phyloP scores from a whole-genome alignment of 1,284 basidiomycete genomes.

The Microbotryum intermedium region DNA sequence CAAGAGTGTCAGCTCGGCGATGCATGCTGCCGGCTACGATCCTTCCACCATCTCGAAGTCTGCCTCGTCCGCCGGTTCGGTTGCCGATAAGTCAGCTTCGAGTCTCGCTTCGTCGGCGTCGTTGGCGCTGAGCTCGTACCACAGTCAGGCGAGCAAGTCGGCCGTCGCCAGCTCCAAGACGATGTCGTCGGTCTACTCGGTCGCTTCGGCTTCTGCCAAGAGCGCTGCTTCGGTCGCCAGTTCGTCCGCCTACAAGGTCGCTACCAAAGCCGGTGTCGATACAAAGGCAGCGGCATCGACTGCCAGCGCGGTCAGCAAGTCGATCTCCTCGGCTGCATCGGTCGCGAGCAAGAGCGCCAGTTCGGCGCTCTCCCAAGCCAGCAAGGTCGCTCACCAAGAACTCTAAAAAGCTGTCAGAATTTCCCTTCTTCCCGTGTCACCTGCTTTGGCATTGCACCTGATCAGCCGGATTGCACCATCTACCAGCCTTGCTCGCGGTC shows the following conservation, averaged over 20 bases:
- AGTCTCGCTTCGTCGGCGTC: not conserved
- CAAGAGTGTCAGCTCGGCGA: slow-evolving; percentile 6
- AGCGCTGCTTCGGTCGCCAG: not conserved
- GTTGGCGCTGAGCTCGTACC: not conserved
- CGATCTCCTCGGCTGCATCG: not conserved
- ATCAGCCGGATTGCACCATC: too few species aligned
- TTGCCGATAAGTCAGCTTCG: slow-evolving; percentile 3
- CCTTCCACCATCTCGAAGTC: slow-evolving; percentile 6
- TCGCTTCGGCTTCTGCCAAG: not conserved
- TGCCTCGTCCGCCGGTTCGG: slow-evolving; percentile 9
- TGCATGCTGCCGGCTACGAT: slow-evolving; percentile 1
- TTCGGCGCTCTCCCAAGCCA: not conserved
- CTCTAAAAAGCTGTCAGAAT: not conserved
- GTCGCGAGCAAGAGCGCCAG: slow-evolving; percentile 2
- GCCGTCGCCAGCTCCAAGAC: not conserved
- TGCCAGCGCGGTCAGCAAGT: not conserved
- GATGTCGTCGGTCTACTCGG: not conserved
- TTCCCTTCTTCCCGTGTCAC: not conserved
- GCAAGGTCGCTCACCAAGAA: slow-evolving; percentile 7
- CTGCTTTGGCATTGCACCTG: too few species aligned
- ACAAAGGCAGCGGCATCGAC: slow-evolving; percentile 2
- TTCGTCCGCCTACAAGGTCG: not conserved
- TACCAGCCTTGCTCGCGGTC: too few species aligned
- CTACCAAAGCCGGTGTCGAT: slow-evolving; percentile 1
- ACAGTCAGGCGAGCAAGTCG: not conserved